Percentiles rank a stretch among this genome's conserved stretches.
These are phyloP conservation scores for Cymbopogon flexuosus DNA, from an alignment of 202 grass and related monocot species.

Conservation along the genomic window DNA sequence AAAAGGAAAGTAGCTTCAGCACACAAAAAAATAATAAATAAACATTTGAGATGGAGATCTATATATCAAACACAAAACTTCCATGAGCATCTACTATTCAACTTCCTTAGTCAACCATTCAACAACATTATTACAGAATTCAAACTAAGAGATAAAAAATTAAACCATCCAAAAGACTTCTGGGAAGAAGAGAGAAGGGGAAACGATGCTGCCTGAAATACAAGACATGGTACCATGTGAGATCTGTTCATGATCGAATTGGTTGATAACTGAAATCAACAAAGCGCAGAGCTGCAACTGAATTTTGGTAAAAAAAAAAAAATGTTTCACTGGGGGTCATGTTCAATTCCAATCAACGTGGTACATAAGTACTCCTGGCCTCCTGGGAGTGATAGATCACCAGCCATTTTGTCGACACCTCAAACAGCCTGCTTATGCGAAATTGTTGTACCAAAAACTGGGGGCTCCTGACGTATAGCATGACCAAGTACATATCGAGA, in stretches of 20 bases:
- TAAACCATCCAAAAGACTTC: not conserved
- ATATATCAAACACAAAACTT: not conserved
- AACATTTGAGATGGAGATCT: not conserved
- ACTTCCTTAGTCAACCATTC: not conserved
- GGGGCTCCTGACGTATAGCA: not conserved
- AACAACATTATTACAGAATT: not conserved
- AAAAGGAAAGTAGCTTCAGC: not conserved
- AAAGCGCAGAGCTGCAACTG: conserved; percentile 19
- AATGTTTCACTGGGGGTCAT: not conserved
- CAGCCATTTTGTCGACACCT: not conserved
- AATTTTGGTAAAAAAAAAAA: conserved; percentile 11
- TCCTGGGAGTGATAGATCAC: conserved; percentile 26
- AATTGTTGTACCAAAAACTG: not conserved
- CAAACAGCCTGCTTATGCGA: conserved; percentile 12
- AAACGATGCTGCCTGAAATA: not conserved
- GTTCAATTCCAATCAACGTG: conserved; percentile 6
- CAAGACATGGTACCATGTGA: conserved; percentile 22
- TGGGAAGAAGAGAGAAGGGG: not conserved
- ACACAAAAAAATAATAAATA: not conserved
- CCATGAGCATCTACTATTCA: not conserved
- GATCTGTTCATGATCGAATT: conserved; percentile 34
- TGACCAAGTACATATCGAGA: not conserved
- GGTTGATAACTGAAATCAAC: conserved; percentile 27
- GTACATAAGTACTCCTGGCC: conserved; percentile 1
- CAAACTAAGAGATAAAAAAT: conserved; percentile 13